Base-by-base conservation (phyloP, 257 asterid species). In the Apocynum venetum region DNA sequence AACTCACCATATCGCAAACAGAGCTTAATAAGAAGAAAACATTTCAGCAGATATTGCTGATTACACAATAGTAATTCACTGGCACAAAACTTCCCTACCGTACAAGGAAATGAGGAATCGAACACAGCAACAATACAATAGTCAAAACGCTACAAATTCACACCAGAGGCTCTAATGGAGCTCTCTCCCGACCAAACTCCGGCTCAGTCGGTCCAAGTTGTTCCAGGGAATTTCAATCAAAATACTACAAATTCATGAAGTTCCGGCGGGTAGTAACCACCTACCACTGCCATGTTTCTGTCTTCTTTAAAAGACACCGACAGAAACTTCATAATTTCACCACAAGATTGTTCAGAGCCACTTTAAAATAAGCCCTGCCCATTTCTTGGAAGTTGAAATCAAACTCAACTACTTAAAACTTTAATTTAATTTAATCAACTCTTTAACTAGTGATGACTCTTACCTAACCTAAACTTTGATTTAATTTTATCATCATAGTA, bases 281-380 rank as follows among this genome's bases (percentile, higher is more conserved):
- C 79, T 13, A 80, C 76, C 83, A 12, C 83, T 57, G 76, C 80
- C 76, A 51, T 11, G 10, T 71, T 66, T 71, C 82, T 61, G 80
- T 70, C 83, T 74, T 51, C 57, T 53, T 4, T 59, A 79, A 84
- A 83, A 77, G 76, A 80, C 80, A 79, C 8, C n/a, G 82, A 80
- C 80, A 78, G 80, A 80, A 76, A 66, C 49, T 73, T 17, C 82
- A 53, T 12, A n/a, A 13, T 6, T 10, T 41, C 49, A 6, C 60
- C 78, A 43, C n/a, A 19, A 53, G 20, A 41, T 74, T 56, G 9
- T 61, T 36, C 10, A 65, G 75, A 75, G 83, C 81, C 86, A 73
- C 72, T 17, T 49, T 76, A 73, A 80, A 82, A 79, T 59, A 61
- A 70, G 80, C 82, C 67, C 82, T 64, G 49, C 36, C 72, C 84